These are phyloP conservation scores for Zanthoxylum bungeanum DNA, from an alignment of 345 rosid genomes.

Conservation along the genomic window DNA sequence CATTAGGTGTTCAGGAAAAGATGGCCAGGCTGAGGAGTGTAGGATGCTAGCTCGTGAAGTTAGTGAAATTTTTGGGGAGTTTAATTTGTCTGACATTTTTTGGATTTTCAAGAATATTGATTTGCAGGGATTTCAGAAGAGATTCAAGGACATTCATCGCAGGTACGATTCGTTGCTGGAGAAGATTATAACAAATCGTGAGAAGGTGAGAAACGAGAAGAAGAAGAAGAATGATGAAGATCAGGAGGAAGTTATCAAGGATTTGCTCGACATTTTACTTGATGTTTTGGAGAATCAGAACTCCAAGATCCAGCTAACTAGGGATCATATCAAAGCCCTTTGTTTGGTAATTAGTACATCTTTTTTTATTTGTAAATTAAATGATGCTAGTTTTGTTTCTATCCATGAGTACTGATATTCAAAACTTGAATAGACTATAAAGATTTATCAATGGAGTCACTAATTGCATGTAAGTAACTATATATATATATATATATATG, in stretches of 20 bases:
- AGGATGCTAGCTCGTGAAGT: constrained; percentile 32
- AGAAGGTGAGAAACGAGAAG: constrained; percentile 22
- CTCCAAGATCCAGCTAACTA: constrained; percentile 23
- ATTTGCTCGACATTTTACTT: constrained; percentile 40
- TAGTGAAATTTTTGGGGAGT: constrained; percentile 42
- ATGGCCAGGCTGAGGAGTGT: constrained; percentile 27
- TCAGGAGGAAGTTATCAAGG: constrained; percentile 24
- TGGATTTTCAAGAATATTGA: constrained; percentile 39
- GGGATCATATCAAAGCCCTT: constrained; percentile 38
- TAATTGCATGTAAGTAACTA: too few species aligned
- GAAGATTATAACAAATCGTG: constrained; percentile 26
- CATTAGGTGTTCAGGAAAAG: constrained; percentile 30
- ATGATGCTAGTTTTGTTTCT: too few species aligned
- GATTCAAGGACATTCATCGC: constrained; percentile 23
- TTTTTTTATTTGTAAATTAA: background rate
- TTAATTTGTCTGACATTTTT: constrained; percentile 41
- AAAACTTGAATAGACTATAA: too few species aligned
- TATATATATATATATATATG: too few species aligned
- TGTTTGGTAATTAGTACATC: constrained; percentile 19
- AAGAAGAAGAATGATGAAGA: background rate
- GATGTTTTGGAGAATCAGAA: constrained; percentile 30
- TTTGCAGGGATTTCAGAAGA: constrained; percentile 32
- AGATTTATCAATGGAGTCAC: too few species aligned
- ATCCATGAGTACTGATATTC: too few species aligned
- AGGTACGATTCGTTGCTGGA: constrained; percentile 39